phyloP scores from a whole-genome alignment of 2,329 filamentous ascomycete species.

The Ascochyta clinopodiicola region DNA sequence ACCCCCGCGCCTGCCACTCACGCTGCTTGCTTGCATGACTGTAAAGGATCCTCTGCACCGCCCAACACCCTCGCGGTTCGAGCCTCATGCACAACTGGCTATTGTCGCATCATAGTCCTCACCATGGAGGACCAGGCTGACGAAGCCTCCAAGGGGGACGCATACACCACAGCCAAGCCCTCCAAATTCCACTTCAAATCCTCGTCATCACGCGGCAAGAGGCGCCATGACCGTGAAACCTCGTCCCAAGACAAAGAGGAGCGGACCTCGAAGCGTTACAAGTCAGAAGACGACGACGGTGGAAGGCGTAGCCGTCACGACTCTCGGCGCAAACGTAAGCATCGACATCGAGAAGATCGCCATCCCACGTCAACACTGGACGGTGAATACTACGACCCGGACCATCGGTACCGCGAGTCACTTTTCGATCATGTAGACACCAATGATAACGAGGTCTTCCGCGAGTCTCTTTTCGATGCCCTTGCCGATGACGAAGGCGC shows the following conservation, averaged over 20 bases:
- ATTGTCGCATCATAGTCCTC: constrained; percentile 17
- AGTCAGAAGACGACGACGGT: constrained; percentile 19
- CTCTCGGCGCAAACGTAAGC: constrained; percentile 29
- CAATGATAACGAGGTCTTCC: constrained; percentile 72
- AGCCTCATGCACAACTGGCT: constrained; percentile 26
- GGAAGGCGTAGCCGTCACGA: constrained; percentile 14
- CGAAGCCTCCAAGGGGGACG: constrained; percentile 23
- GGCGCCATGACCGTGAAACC: constrained; percentile 23
- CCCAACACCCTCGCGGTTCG: neutral
- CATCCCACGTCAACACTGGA: constrained; percentile 35
- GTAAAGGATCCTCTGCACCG: neutral
- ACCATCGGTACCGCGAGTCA: constrained; percentile 41
- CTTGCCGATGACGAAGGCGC: constrained; percentile 97
- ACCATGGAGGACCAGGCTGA: constrained; percentile 41
- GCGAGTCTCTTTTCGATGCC: constrained; percentile 93
- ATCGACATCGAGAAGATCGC: constrained; percentile 23
- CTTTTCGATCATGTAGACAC: constrained; percentile 39
- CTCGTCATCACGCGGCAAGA: constrained; percentile 27
- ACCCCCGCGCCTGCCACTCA: constrained; percentile 25
- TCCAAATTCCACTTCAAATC: constrained; percentile 52
- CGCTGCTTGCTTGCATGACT: neutral
- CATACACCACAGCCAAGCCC: constrained; percentile 35
- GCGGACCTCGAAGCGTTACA: constrained; percentile 21
- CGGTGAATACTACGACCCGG: constrained; percentile 42
- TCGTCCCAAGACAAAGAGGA: constrained; percentile 12